Evolutionary conservation across 805 yeast genomes (phyloP), one percentile per base, ranked within the genome.

Genomic region (Zygosaccharomyces pseudorouxii): DNA sequence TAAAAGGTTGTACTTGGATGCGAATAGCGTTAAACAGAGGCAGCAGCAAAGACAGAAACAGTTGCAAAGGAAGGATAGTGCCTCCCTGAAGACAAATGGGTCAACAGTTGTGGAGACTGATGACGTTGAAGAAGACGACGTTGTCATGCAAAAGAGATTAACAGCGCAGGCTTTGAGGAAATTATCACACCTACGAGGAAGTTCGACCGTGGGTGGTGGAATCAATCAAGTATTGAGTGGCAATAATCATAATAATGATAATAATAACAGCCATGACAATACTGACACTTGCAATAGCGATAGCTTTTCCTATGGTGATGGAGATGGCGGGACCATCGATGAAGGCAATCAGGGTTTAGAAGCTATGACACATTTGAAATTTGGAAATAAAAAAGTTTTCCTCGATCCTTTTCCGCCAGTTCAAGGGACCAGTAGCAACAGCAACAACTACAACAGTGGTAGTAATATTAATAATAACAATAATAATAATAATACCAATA

Each of bases 161-260:
- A 72, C 77, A 0, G 67, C 70, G 8, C 71, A 69, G 48, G 76
- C 77, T 0, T 46, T 72, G 43, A 63, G 66, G 33, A 69, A 67
- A 39, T 55, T 73, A 29, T 65, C 71, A 2, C 50, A 63, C 2
- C 45, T 72, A 41, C 64, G 55, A 29, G 41, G 46, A 16, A 46
- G 31, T 20, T 47, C 47, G 10, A 46, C 25, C 31, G 20, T 19
- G 19, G 38, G 42, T 28, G 35, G 25, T 12, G 14, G 46, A 14
- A 9, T 35, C 19, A 16, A 40, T 22, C 16, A 27, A 28, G 23
- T 23, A 27, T 10, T 10, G 19, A 14, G 11, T 14, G 14, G 11
- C 19, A 16, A 33, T 14, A 14, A 16, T 19, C 14, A 16, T 9
- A 33, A 33, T 19, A 16, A 33, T 10, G 10, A 23, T 31, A 41